Base-by-base conservation (phyloP, 345 rosid species). In the Lagerstroemia speciosa region DNA sequence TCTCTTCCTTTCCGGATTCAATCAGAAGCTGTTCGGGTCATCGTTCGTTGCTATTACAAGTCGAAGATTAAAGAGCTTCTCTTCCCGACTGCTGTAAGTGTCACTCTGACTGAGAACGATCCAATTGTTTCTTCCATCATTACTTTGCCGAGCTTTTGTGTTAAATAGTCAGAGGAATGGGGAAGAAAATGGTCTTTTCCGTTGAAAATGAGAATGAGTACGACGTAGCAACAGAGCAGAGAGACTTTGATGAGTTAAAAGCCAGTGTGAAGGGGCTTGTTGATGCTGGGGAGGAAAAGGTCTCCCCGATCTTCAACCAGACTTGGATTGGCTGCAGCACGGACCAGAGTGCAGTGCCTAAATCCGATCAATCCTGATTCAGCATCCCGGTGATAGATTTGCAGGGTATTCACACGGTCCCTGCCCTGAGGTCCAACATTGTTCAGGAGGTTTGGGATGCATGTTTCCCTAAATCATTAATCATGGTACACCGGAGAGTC, bases 401-500 rank as follows among this genome's bases (percentile, higher is more conserved):
- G 15, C 43, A 53, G 31, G 69, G 76, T 12, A 22, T 31, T 31
- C 30, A 55, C 14, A 4, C 15, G 30, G 31, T 11, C 31, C 31
- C 8, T 31, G 31, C 12, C 26, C 61, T 26, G 15, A 24, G 31
- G n/a, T n/a, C n/a, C n/a, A n/a, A n/a, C n/a, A 11, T 55, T 55
- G 61, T 55, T 12, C 61, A 26, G 61, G 61, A 8, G 6, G 31
- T 55, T 11, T 1, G 8, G 31, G 61, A 55, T 12, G 78, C 83
- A 5, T 40, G 50, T 79, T 79, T 32, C 76, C n/a, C n/a, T n/a
- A 76, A n/a, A 36, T 69, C 2, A 38, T 71, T 33, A 76, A 73
- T 61, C 76, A 77, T 24, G 72, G 76, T 24, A 72, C 69, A 43
- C 68, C 74, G 0, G 41, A 11, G 0, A 50, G 38, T 27, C 43